Conservation (phyloP, 1,139 yeast genomes). For the Candida freyschussii region DNA sequence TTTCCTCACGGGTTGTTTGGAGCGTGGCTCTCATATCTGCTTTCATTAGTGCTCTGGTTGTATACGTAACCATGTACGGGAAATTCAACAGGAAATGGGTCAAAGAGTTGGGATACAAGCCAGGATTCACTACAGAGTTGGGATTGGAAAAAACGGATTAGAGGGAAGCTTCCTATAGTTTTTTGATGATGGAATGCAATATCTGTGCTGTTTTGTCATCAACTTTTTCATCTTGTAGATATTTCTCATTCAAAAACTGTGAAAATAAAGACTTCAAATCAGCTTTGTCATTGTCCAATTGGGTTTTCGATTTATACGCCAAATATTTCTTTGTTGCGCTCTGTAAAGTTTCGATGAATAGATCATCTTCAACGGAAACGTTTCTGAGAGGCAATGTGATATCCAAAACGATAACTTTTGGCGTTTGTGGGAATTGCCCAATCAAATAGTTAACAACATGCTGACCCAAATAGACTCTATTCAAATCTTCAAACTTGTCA, state of each 20-base stretch:
- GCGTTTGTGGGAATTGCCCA: constrained; percentile 20
- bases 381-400: constrained; percentile 66
- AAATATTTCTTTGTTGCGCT: constrained; percentile 66
- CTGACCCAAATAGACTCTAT: constrained; percentile 59
- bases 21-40: constrained; percentile 27
- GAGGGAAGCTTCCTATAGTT: constrained; percentile 3
- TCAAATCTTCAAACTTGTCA: constrained; percentile 64
- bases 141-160: constrained; percentile 21
- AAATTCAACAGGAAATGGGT: constrained; percentile 35
- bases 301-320: constrained; percentile 49
- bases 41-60: constrained; percentile 32
- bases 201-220: constrained; percentile 30
- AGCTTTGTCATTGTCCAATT: constrained; percentile 31
- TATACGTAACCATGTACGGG: constrained; percentile 35
- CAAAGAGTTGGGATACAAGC: constrained; percentile 17
- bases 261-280: constrained; percentile 42
- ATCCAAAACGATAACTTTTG: constrained; percentile 47
- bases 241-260: constrained; percentile 34
- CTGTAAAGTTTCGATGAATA: constrained; percentile 59
- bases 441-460: constrained; percentile 56
- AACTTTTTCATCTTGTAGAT: constrained; percentile 23
- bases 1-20: constrained; percentile 3
- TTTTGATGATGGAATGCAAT: constrained; percentile 23
- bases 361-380: constrained; percentile 32
- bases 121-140: constrained; percentile 21